phyloP scores from a whole-genome alignment of 805 yeast genomes.

The Myxozyma vanderwaltii region DNA sequence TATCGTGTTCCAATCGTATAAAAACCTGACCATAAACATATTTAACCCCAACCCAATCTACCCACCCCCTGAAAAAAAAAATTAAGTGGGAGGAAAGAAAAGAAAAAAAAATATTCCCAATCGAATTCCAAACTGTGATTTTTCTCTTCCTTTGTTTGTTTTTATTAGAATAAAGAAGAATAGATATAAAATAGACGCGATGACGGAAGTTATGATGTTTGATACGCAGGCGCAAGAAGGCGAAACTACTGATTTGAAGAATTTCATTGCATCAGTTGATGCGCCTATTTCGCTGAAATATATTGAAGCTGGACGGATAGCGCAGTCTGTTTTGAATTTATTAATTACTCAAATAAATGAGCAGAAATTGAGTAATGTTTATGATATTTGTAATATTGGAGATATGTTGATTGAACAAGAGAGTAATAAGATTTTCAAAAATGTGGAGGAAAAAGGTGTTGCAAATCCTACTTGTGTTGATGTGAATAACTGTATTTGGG shows the following conservation, averaged over 20 bases:
- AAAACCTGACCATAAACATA: too few relatives aligned
- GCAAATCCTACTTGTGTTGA: slow-evolving; percentile 90
- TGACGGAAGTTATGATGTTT: slow-evolving; percentile 3
- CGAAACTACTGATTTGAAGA: slow-evolving; percentile 13
- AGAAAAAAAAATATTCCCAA: slow-evolving; percentile 9
- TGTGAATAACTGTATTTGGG: slow-evolving; percentile 72
- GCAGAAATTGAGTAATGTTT: slow-evolving; percentile 20
- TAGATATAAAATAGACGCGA: background rate
- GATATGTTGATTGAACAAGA: slow-evolving; percentile 72
- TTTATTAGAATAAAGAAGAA: background rate
- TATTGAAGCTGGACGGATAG: slow-evolving; percentile 30
- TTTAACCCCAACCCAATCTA: slow-evolving; percentile 7
- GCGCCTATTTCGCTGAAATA: slow-evolving; percentile 25
- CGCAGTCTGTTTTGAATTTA: slow-evolving; percentile 23
- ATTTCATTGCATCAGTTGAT: slow-evolving; percentile 17
- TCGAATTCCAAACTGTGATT: background rate
- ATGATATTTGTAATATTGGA: slow-evolving; percentile 67
- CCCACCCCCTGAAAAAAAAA: slow-evolving; percentile 13
- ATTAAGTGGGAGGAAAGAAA: slow-evolving; percentile 5
- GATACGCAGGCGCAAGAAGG: slow-evolving; percentile 16
- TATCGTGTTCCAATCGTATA: too few relatives aligned
- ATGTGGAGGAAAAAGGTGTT: slow-evolving; percentile 76
- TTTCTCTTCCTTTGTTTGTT: background rate
- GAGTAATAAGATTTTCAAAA: slow-evolving; percentile 59
- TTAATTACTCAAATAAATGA: slow-evolving; percentile 14